phyloP scores from a whole-genome alignment of 352 stramenopile species.

The Phytophthora megakarya region DNA sequence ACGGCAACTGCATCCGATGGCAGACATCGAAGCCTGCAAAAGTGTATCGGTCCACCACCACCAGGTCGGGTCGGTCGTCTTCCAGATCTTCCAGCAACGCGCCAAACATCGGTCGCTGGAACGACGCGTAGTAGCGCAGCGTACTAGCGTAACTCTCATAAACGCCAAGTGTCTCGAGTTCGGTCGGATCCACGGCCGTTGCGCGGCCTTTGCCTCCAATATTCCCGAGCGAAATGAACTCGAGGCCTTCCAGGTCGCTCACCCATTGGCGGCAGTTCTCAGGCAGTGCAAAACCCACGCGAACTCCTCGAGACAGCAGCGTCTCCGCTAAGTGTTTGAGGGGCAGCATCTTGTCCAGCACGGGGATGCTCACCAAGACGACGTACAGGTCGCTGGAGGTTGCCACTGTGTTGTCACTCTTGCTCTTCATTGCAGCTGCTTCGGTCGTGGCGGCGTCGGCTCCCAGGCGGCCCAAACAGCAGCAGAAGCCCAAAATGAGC shows the following conservation, averaged over 20 bases:
- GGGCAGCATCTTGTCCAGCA: conserved; percentile 81
- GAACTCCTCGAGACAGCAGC: conserved; percentile 71
- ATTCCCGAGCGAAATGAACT: conserved; percentile 81
- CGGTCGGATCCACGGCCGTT: conserved; percentile 32
- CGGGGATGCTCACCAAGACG: conserved; percentile 84
- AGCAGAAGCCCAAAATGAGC: conserved; percentile 34
- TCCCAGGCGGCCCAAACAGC: conserved; percentile 14
- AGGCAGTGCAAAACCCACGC: conserved; percentile 78
- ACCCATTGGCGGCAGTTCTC: conserved; percentile 85
- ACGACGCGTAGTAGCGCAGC: conserved; percentile 77
- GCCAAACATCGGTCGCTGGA: conserved; percentile 77
- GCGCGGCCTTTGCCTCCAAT: conserved; percentile 51
- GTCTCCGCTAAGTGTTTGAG: conserved; percentile 81
- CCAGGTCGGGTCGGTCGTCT: conserved; percentile 66
- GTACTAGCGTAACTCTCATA: conserved; percentile 74
- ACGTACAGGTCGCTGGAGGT: conserved; percentile 62
- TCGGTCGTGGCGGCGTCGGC: conserved; percentile 14
- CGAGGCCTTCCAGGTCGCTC: conserved; percentile 68
- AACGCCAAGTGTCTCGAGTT: conserved; percentile 45
- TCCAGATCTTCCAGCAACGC: conserved; percentile 64
- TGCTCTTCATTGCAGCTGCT: conserved; percentile 12
- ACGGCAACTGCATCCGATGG: conserved; percentile 69
- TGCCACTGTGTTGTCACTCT: conserved; percentile 3
- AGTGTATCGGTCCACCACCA: conserved; percentile 82
- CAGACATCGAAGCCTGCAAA: conserved; percentile 79